phyloP scores from a whole-genome alignment of 768 basidiomycete species.

The Imleria badia region DNA sequence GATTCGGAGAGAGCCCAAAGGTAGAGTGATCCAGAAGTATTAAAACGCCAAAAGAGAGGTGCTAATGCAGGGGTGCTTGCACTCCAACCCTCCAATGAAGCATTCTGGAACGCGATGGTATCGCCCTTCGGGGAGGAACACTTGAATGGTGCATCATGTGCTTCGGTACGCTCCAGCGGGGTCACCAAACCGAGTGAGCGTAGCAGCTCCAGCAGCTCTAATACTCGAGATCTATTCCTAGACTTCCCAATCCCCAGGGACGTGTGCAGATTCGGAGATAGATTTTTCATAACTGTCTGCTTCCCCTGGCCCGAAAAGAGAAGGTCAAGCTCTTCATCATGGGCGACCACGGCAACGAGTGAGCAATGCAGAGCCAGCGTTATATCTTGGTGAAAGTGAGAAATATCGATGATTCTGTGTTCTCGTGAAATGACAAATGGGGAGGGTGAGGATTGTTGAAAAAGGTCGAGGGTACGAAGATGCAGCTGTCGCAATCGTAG shows the following conservation, averaged over 20 bases:
- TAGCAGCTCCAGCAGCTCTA: constrained; percentile 62
- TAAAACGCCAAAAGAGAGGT: constrained; percentile 66
- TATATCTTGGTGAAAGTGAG: constrained; percentile 63
- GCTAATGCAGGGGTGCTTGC: constrained; percentile 44
- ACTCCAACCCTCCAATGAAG: constrained; percentile 44
- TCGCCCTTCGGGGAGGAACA: constrained; percentile 45
- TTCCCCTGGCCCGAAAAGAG: constrained; percentile 49
- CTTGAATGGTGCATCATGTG: constrained; percentile 42
- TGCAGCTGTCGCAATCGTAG: constrained; percentile 67
- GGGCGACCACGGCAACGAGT: constrained; percentile 54
- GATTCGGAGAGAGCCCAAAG: constrained; percentile 56
- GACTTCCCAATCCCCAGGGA: constrained; percentile 59
- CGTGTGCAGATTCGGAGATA: constrained; percentile 51
- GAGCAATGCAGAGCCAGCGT: constrained; percentile 66
- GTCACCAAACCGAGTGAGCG: constrained; percentile 54
- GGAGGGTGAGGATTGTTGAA: constrained; percentile 42
- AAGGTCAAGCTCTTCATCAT: constrained; percentile 58
- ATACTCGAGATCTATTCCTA: constrained; percentile 55
- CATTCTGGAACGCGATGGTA: constrained; percentile 47
- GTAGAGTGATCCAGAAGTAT: constrained; percentile 52
- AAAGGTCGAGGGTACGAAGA: constrained; percentile 46
- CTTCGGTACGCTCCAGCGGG: constrained; percentile 51
- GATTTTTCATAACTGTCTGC: constrained; percentile 48
- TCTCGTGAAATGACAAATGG: constrained; percentile 50
- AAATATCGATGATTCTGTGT: constrained; percentile 56